phyloP scores from a whole-genome alignment of 2,329 filamentous ascomycete genomes.

The Stagonosporopsis vannaccii region DNA sequence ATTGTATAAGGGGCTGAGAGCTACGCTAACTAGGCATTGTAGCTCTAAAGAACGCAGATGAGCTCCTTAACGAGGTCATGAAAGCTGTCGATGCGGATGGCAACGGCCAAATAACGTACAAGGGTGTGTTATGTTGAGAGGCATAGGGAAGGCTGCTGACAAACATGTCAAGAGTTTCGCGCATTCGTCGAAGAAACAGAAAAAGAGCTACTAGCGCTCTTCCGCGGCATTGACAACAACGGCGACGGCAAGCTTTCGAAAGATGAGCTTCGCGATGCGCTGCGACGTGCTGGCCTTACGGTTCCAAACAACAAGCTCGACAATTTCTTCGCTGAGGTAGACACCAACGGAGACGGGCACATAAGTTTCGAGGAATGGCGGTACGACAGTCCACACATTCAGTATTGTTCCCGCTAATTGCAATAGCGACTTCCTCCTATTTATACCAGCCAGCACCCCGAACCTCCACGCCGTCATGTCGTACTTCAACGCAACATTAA shows the following conservation, averaged over 20 bases:
- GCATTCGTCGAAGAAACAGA: constrained; percentile 89
- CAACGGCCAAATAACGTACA: constrained; percentile 89
- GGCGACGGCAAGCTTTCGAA: constrained; percentile 86
- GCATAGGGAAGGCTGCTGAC: constrained; percentile 26
- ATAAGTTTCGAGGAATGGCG: constrained; percentile 97
- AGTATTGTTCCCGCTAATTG: constrained; percentile 20
- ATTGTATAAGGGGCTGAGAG: not conserved
- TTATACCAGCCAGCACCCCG: constrained; percentile 75
- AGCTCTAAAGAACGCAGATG: constrained; percentile 90
- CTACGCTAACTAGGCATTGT: constrained; percentile 34
- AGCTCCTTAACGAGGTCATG: constrained; percentile 81
- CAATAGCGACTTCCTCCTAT: constrained; percentile 83
- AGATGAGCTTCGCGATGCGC: constrained; percentile 80
- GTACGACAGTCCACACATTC: constrained; percentile 62
- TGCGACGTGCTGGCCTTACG: constrained; percentile 77
- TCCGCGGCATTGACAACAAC: constrained; percentile 85
- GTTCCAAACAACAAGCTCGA: constrained; percentile 80
- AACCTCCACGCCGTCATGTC: constrained; percentile 83
- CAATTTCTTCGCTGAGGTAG: constrained; percentile 88
- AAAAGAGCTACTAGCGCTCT: constrained; percentile 79
- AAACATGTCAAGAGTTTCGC: constrained; percentile 75
- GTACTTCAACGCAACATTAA: constrained; percentile 89
- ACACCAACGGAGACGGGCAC: constrained; percentile 83
- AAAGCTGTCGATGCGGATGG: constrained; percentile 83
- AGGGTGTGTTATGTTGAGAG: constrained; percentile 63